A percentile compares a stretch with the other conserved stretches of the same genome.
Conservation (phyloP, 1,284 basidiomycete genomes). For the Trametes versicolor region DNA sequence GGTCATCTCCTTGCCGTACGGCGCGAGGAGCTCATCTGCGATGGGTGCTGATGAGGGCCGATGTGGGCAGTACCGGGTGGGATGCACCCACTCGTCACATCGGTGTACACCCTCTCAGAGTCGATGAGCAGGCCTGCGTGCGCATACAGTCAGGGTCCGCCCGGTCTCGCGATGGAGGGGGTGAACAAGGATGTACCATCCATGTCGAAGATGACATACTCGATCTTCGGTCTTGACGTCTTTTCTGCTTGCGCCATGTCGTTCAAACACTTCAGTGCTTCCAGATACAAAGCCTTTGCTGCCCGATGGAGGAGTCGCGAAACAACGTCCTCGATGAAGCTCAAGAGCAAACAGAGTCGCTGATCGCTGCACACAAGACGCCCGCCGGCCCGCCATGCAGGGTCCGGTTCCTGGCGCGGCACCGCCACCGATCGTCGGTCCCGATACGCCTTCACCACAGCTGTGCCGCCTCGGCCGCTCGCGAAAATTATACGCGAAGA, state of each 20-base stretch:
- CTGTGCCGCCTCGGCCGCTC: not conserved
- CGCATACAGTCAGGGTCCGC: conserved; percentile 9
- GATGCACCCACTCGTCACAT: conserved; percentile 70
- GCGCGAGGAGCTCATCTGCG: conserved; percentile 74
- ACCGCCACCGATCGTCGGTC: conserved; percentile 25
- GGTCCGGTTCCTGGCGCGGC: conserved; percentile 11
- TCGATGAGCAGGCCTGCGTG: conserved; percentile 67
- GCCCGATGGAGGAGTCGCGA: not conserved
- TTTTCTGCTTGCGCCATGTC: conserved; percentile 1
- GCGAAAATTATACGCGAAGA: not conserved
- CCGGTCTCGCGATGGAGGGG: not conserved
- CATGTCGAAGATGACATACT: conserved; percentile 86
- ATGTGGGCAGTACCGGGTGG: too few relatives aligned
- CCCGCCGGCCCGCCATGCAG: not conserved
- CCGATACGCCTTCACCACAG: not conserved
- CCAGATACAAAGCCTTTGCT: not conserved
- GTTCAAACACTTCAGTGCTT: not conserved
- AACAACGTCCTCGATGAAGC: not conserved
- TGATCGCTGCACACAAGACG: not conserved
- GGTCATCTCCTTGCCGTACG: conserved; percentile 79
- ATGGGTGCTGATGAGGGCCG: conserved; percentile 1
- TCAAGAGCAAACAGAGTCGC: not conserved
- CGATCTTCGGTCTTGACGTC: conserved; percentile 47
- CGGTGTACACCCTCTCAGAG: conserved; percentile 77
- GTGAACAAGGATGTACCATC: conserved; percentile 59